phyloP scores from a whole-genome alignment of 345 rosid species.

The Cardamine resedifolia region DNA sequence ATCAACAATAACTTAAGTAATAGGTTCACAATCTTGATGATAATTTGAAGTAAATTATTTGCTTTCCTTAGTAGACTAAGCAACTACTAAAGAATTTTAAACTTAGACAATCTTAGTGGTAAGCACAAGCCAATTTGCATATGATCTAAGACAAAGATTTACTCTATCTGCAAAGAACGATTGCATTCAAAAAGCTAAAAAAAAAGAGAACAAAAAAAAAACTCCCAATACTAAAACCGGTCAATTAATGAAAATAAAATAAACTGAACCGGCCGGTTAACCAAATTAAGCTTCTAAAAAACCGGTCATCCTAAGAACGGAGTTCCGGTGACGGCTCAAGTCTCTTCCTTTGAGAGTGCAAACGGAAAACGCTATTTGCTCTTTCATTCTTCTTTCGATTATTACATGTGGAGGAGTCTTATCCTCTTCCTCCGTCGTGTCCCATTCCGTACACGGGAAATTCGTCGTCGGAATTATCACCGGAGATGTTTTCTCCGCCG shows the following conservation, averaged over 20 bases:
- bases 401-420: conserved; percentile 64
- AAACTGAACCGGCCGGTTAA: conserved; percentile 28
- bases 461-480: conserved; percentile 40
- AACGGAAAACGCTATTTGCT: conserved; percentile 69
- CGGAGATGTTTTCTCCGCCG: conserved; percentile 27
- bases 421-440: conserved; percentile 30
- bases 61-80: too few relatives aligned
- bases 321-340: conserved; percentile 70
- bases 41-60: too few relatives aligned
- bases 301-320: conserved; percentile 79
- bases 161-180: too few relatives aligned
- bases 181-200: too few relatives aligned
- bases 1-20: too few relatives aligned
- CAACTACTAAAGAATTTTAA: too few relatives aligned
- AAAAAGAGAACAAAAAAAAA: background rate
- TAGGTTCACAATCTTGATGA: too few relatives aligned
- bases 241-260: conserved; percentile 15
- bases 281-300: conserved; percentile 62
- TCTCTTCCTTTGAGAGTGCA: conserved; percentile 73
- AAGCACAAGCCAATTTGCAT: too few relatives aligned
- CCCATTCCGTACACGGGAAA: conserved; percentile 16
- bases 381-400: conserved; percentile 49
- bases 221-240: conserved; percentile 1
- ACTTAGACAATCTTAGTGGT: too few relatives aligned
- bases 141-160: too few relatives aligned